These are phyloP conservation scores for Boletus vermiculosoides DNA, from an alignment of 768 basidiomycete species.

Conservation along the genomic window DNA sequence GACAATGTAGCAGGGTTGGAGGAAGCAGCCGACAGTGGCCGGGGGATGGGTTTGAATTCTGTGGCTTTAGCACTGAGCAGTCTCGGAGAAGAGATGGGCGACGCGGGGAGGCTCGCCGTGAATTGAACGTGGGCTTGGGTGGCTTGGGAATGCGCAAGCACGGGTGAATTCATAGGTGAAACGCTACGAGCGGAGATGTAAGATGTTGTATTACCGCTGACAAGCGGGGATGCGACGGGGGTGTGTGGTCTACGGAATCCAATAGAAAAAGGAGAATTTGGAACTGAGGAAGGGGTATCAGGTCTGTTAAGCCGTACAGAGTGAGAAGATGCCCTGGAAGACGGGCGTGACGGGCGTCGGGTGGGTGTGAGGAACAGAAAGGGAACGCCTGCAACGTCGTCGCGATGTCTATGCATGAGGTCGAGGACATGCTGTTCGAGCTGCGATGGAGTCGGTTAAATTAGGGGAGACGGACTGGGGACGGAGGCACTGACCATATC, in stretches of 20 bases:
- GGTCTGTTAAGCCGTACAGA: constrained; percentile 68
- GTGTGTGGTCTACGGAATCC: constrained; percentile 80
- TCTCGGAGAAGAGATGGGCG: constrained; percentile 82
- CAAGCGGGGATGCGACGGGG: constrained; percentile 73
- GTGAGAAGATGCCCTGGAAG: constrained; percentile 74
- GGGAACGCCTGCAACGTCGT: constrained; percentile 79
- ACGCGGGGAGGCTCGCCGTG: constrained; percentile 79
- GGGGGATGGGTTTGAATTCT: constrained; percentile 83
- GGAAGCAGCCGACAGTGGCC: constrained; percentile 73
- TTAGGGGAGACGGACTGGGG: constrained; percentile 14
- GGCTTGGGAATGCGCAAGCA: constrained; percentile 54
- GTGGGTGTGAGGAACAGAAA: constrained; percentile 82
- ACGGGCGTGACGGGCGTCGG: constrained; percentile 76
- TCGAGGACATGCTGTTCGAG: constrained; percentile 88
- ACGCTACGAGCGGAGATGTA: constrained; percentile 55
- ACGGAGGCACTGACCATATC: constrained; percentile 51
- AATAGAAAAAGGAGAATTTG: constrained; percentile 71
- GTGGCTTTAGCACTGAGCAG: constrained; percentile 86
- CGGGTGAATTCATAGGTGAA: constrained; percentile 65
- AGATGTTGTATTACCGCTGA: constrained; percentile 50
- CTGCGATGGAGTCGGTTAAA: constrained; percentile 37
- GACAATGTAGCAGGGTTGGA: constrained; percentile 50
- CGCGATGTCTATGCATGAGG: constrained; percentile 93
- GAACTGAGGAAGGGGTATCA: constrained; percentile 74
- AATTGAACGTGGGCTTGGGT: constrained; percentile 59